Evolutionary conservation across 371 early-diverging fungal genomes (phyloP).

Genomic region (Phascolomyces articulosus): DNA sequence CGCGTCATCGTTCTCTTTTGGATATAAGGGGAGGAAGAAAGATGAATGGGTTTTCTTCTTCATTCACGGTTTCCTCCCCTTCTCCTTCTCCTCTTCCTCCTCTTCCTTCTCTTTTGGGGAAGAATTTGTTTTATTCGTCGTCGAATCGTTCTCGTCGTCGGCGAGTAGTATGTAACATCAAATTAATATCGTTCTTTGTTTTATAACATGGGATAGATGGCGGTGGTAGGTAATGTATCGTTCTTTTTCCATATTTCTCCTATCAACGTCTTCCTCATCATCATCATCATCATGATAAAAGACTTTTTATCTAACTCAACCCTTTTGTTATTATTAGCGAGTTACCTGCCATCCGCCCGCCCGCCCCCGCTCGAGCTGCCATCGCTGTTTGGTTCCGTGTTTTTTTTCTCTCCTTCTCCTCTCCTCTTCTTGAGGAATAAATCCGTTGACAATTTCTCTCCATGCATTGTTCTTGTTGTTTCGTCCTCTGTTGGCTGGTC

Average conservation of each 20-base stretch:
- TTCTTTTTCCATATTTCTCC: neutral
- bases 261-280: too few relatives aligned
- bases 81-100: neutral
- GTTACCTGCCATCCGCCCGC: slow-evolving; percentile 34
- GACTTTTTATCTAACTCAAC: too few relatives aligned
- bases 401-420: neutral
- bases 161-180: neutral
- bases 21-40: too few relatives aligned
- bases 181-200: too few relatives aligned
- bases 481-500: slow-evolving; percentile 6
- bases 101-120: neutral
- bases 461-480: too few relatives aligned
- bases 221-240: slow-evolving; percentile 29
- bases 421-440: neutral
- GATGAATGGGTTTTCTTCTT: too few relatives aligned
- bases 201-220: too few relatives aligned
- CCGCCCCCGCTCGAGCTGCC: neutral
- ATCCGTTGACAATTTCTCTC: neutral
- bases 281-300: too few relatives aligned
- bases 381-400: too few relatives aligned
- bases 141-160: neutral
- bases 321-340: slow-evolving; percentile 17
- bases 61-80: neutral
- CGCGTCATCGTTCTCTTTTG: neutral
- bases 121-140: neutral